A percentile compares a stretch with the other conserved stretches of the same genome.
Evolutionary conservation across 2,329 filamentous ascomycete species (phyloP).

Genomic region (Grosmannia penicillata): DNA sequence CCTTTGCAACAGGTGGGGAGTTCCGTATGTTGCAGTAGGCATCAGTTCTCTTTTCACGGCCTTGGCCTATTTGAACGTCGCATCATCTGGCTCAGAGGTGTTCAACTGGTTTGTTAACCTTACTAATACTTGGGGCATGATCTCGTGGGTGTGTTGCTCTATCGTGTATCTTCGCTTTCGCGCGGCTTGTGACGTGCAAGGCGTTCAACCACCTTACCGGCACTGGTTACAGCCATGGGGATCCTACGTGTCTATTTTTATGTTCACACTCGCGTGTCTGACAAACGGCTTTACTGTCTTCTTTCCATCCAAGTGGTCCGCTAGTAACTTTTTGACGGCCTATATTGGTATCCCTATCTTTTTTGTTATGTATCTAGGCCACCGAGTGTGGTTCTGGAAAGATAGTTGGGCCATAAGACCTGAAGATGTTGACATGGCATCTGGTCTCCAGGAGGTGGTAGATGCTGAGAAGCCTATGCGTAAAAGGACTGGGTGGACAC

Average conservation of each 20-base stretch:
- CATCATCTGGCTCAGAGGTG: constrained; percentile 10
- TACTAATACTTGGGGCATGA: constrained; percentile 52
- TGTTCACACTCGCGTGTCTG: constrained; percentile 17
- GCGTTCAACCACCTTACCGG: constrained; percentile 42
- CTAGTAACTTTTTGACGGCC: constrained; percentile 15
- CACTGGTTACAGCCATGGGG: constrained; percentile 55
- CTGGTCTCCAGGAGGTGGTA: constrained; percentile 1
- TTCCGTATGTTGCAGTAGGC: constrained; percentile 42
- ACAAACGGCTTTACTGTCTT: constrained; percentile 17
- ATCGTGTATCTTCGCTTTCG: constrained; percentile 57
- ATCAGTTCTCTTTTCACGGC: constrained; percentile 27
- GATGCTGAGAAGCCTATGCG: constrained; percentile 1
- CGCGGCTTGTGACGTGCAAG: constrained; percentile 48
- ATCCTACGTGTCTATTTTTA: constrained; percentile 45
- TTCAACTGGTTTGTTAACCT: constrained; percentile 24
- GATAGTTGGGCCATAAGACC: not conserved
- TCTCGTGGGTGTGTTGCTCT: constrained; percentile 52
- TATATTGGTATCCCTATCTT: constrained; percentile 21
- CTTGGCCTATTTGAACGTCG: constrained; percentile 37
- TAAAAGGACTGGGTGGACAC: not conserved
- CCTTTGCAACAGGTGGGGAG: constrained; percentile 32
- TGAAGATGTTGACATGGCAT: constrained; percentile 1
- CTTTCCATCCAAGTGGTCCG: constrained; percentile 19
- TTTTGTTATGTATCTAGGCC: constrained; percentile 10
- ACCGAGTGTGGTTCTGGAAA: constrained; percentile 25